A percentile compares a stretch with the other conserved stretches of the same genome.
phyloP scores from a whole-genome alignment of 129 eudicot genomes.

The Logfia minima region DNA sequence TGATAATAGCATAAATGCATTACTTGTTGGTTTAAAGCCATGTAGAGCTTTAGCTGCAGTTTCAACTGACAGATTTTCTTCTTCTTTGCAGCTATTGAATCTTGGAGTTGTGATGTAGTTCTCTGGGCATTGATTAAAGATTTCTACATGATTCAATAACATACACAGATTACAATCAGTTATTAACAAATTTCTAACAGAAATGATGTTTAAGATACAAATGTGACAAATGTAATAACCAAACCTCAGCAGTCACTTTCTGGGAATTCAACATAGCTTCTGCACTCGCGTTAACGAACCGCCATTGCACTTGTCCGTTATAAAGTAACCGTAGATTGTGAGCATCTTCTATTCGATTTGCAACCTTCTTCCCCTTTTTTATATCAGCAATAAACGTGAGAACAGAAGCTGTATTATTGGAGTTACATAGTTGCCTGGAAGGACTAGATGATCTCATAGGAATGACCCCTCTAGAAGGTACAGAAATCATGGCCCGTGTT shows the following conservation, averaged over 20 bases:
- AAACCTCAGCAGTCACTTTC: constrained; percentile 73
- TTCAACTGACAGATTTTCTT: constrained; percentile 55
- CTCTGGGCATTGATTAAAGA: constrained; percentile 64
- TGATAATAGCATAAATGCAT: constrained; percentile 12
- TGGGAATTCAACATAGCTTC: constrained; percentile 55
- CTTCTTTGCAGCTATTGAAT: constrained; percentile 59
- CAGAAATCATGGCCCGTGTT: constrained; percentile 40
- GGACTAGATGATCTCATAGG: constrained; percentile 85
- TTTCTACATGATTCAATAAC: constrained; percentile 50
- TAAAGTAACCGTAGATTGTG: constrained; percentile 76
- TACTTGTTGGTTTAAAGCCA: constrained; percentile 70
- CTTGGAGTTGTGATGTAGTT: constrained; percentile 56
- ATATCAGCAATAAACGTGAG: constrained; percentile 82
- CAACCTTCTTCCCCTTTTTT: constrained; percentile 73
- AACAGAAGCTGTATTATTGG: constrained; percentile 70
- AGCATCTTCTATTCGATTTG: constrained; percentile 74
- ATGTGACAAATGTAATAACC: constrained; percentile 17
- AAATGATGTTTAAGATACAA: background rate
- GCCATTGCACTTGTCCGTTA: constrained; percentile 89
- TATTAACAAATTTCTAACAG: background rate
- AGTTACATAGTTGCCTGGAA: constrained; percentile 54
- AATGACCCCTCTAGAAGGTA: constrained; percentile 70
- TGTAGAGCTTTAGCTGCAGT: constrained; percentile 61
- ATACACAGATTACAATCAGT: constrained; percentile 15
- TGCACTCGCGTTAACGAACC: constrained; percentile 67